These are phyloP conservation scores for Verticillium albo-atrum DNA, from an alignment of 2,329 filamentous ascomycete species.

Conservation along the genomic window DNA sequence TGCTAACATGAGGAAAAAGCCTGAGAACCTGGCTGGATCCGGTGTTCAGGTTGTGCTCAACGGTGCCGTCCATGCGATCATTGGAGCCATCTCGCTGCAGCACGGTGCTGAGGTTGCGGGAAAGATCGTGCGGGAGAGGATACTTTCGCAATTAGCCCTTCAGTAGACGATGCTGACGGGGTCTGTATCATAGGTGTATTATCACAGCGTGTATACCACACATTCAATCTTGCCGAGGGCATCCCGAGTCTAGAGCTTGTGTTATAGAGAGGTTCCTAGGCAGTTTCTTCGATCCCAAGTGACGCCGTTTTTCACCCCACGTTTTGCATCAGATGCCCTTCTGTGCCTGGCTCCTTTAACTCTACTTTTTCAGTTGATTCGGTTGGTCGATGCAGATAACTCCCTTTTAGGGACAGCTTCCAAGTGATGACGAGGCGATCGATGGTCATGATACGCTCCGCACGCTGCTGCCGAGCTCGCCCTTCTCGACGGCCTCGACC, in stretches of 20 bases:
- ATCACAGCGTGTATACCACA: background rate
- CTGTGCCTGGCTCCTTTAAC: too few species aligned
- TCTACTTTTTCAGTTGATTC: too few species aligned
- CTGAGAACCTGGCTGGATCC: constrained; percentile 64
- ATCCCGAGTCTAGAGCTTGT: too few species aligned
- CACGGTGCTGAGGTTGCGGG: constrained; percentile 76
- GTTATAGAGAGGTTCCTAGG: too few species aligned
- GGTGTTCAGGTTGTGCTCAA: constrained; percentile 72
- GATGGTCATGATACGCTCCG: constrained; percentile 29
- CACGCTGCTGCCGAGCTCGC: constrained; percentile 41
- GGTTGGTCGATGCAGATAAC: too few species aligned
- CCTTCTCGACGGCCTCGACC: constrained; percentile 44
- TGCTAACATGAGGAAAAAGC: constrained; percentile 26
- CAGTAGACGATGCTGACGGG: constrained; percentile 1
- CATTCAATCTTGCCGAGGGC: background rate
- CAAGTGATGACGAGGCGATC: background rate
- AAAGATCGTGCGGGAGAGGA: constrained; percentile 69
- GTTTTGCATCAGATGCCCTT: too few species aligned
- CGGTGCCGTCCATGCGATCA: constrained; percentile 75
- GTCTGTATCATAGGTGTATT: constrained; percentile 1
- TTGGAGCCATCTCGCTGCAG: constrained; percentile 87
- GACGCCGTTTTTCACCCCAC: too few species aligned
- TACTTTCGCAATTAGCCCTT: constrained; percentile 47
- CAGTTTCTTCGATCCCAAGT: too few species aligned
- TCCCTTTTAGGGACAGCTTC: background rate